Conservation (phyloP, 352 stramenopile species). For the Globisporangium rhizosaccharum region DNA sequence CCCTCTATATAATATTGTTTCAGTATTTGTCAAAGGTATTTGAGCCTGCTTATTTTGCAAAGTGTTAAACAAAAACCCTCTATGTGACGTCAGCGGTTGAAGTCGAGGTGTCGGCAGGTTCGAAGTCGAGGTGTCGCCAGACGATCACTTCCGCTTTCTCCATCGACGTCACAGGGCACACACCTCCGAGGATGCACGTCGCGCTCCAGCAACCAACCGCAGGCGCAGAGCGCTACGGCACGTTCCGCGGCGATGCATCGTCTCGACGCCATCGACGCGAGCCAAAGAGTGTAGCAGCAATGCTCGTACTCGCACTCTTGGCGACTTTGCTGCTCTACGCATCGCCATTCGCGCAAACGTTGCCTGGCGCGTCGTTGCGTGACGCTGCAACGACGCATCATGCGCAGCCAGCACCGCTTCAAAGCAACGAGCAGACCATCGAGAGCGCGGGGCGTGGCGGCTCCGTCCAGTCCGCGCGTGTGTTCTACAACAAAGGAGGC, state of each 20-base stretch:
- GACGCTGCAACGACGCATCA: neutral
- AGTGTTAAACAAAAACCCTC: no score
- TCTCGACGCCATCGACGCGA: neutral
- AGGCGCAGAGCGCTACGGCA: constrained; percentile 2
- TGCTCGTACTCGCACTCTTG: constrained; percentile 6
- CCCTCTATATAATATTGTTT: no score
- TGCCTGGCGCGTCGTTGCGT: neutral
- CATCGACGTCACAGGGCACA: no score
- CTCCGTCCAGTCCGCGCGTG: constrained; percentile 3
- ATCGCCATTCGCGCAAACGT: neutral
- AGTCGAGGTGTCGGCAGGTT: no score
- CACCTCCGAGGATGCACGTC: neutral
- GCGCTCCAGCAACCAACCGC: neutral
- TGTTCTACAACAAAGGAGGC: constrained; percentile 1
- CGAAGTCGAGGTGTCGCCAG: no score
- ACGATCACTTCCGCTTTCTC: no score
- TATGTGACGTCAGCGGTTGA: no score
- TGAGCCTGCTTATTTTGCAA: no score
- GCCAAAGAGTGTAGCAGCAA: neutral
- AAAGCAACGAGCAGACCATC: neutral
- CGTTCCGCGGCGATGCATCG: neutral
- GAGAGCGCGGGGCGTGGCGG: no score
- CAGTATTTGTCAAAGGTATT: no score
- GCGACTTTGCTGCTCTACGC: constrained; percentile 7
- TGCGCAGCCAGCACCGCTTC: neutral